phyloP scores from a whole-genome alignment of 805 yeast species.

The Millerago galiae region DNA sequence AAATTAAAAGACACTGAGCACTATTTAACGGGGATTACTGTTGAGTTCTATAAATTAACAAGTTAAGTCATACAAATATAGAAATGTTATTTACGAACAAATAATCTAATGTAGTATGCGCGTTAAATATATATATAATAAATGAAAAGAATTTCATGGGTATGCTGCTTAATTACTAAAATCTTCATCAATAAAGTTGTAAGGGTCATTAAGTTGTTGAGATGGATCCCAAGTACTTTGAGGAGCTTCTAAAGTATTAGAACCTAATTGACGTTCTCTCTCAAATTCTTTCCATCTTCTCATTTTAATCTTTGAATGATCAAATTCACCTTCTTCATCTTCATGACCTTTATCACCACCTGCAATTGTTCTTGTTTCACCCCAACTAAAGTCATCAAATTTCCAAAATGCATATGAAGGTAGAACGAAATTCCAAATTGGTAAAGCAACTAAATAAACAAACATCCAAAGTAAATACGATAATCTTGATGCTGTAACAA shows the following conservation, averaged over 20 bases:
- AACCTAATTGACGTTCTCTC: constrained; percentile 37
- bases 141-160: not conserved
- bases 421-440: constrained; percentile 88
- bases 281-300: constrained; percentile 94
- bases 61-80: constrained; percentile 3
- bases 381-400: constrained; percentile 95
- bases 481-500: constrained; percentile 70
- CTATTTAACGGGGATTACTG: constrained; percentile 18
- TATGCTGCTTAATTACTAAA: not conserved
- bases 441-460: constrained; percentile 72
- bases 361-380: constrained; percentile 80
- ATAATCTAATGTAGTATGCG: not conserved
- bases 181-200: constrained; percentile 10
- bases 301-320: constrained; percentile 85
- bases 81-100: not conserved
- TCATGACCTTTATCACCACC: constrained; percentile 68
- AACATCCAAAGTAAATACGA: constrained; percentile 74
- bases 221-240: constrained; percentile 24
- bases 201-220: constrained; percentile 8
- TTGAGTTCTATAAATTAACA: constrained; percentile 19
- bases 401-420: constrained; percentile 91
- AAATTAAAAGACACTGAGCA: constrained; percentile 9
- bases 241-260: constrained; percentile 18
- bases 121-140: constrained; percentile 1
- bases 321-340: constrained; percentile 75